phyloP scores from a whole-genome alignment of 495 filamentous ascomycete species.

The Clohesyomyces aquaticus region DNA sequence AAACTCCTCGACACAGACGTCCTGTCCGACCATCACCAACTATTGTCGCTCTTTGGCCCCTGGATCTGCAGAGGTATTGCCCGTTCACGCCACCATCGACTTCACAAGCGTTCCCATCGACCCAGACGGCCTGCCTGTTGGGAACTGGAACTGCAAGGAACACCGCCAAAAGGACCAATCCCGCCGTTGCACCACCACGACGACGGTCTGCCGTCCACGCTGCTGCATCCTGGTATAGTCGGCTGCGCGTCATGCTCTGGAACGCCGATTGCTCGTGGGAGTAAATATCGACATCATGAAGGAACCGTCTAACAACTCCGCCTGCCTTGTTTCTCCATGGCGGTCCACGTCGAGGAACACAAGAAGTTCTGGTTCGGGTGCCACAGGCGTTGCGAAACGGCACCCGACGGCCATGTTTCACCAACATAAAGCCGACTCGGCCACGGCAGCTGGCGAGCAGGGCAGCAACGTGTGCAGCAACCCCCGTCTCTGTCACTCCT shows the following conservation, averaged over 20 bases:
- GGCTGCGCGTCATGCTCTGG: slow-evolving; percentile 7
- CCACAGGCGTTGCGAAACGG: slow-evolving; percentile 15
- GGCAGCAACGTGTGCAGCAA: neutral
- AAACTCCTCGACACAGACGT: slow-evolving; percentile 7
- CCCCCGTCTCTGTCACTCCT: neutral
- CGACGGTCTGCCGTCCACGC: neutral
- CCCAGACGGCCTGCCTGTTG: neutral
- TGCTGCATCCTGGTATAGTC: neutral
- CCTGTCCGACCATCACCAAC: slow-evolving; percentile 20
- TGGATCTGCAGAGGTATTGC: neutral
- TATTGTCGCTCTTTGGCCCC: slow-evolving; percentile 28
- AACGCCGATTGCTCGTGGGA: neutral
- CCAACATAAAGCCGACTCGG: slow-evolving; percentile 13
- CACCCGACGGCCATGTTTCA: slow-evolving; percentile 23
- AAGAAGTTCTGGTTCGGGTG: slow-evolving; percentile 4
- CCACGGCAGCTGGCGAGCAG: slow-evolving; percentile 7
- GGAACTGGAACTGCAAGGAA: slow-evolving; percentile 1
- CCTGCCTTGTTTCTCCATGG: neutral
- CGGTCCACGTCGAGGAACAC: slow-evolving; percentile 2
- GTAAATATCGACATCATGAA: slow-evolving; percentile 5
- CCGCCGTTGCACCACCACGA: slow-evolving; percentile 11
- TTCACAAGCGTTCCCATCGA: neutral
- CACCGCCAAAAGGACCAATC: no score
- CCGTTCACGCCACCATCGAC: neutral
- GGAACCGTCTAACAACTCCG: neutral